Conservation (phyloP, 2,329 filamentous ascomycete genomes). For the Fusarium oligoseptatum region DNA sequence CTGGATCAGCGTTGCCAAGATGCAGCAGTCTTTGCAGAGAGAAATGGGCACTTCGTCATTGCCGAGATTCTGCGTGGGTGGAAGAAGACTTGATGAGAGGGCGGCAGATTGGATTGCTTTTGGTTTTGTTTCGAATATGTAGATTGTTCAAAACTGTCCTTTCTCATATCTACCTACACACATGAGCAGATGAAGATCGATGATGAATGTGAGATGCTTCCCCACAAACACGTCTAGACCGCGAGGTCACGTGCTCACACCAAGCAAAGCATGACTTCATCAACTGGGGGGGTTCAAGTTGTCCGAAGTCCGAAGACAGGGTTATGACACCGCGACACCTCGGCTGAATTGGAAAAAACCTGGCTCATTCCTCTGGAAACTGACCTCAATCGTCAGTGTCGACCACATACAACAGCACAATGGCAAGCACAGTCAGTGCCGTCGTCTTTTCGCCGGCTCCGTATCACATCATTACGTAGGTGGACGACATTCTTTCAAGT, state of each 20-base stretch:
- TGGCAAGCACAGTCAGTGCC: conserved; percentile 63
- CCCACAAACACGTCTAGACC: conserved; percentile 41
- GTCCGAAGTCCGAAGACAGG: conserved; percentile 8
- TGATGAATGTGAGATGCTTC: background rate
- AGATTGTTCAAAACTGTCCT: background rate
- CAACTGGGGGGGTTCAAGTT: conserved; percentile 1
- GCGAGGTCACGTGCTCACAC: conserved; percentile 48
- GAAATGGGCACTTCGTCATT: background rate
- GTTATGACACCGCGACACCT: conserved; percentile 9
- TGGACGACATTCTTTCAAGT: conserved; percentile 39
- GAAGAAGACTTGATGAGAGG: background rate
- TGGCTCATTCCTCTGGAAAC: conserved; percentile 11
- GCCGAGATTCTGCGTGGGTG: background rate
- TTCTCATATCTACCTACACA: background rate
- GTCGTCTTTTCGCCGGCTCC: conserved; percentile 74
- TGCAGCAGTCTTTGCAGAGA: background rate
- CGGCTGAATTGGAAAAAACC: conserved; percentile 20
- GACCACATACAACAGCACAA: conserved; percentile 48
- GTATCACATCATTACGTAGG: conserved; percentile 82
- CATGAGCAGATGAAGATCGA: background rate
- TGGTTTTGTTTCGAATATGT: background rate
- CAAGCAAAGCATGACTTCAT: conserved; percentile 25
- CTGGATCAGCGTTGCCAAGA: background rate
- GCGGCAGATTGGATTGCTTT: background rate
- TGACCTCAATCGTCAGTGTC: conserved; percentile 6